A percentile compares a stretch with the other conserved stretches of the same genome.
phyloP scores from a whole-genome alignment of 1,284 basidiomycete genomes.

The Tremellales sp. region DNA sequence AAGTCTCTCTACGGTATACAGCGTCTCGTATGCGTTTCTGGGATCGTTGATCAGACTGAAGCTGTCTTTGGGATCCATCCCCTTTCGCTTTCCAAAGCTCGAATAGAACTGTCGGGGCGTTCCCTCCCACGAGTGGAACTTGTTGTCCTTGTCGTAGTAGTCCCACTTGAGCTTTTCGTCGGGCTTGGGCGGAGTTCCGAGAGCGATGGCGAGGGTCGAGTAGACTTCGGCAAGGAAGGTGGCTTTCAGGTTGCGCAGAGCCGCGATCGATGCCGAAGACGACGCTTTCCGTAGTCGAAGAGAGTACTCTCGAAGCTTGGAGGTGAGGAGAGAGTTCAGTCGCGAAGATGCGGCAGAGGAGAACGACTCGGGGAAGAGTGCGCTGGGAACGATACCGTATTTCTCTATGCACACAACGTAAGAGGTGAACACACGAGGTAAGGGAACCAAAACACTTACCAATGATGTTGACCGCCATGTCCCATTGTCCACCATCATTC shows the following conservation, averaged over 20 bases:
- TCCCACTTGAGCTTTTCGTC: slow-evolving; percentile 78
- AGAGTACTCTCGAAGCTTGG: slow-evolving; percentile 85
- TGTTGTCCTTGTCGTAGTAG: slow-evolving; percentile 76
- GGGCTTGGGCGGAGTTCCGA: slow-evolving; percentile 76
- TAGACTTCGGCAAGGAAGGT: slow-evolving; percentile 80
- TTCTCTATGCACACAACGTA: slow-evolving; percentile 46
- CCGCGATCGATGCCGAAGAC: slow-evolving; percentile 1
- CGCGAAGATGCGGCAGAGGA: slow-evolving; percentile 71
- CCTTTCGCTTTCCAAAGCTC: slow-evolving; percentile 32
- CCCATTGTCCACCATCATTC: slow-evolving; percentile 90
- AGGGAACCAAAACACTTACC: slow-evolving; percentile 41
- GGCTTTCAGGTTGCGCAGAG: slow-evolving; percentile 63
- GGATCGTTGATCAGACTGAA: slow-evolving; percentile 97
- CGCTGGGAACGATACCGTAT: slow-evolving; percentile 80
- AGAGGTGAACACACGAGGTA: too few species aligned
- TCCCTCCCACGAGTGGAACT: slow-evolving; percentile 67
- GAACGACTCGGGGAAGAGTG: slow-evolving; percentile 78
- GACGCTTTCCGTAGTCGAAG: slow-evolving; percentile 62
- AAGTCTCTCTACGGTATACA: slow-evolving; percentile 90
- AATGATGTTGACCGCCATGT: slow-evolving; percentile 87
- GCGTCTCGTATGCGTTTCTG: slow-evolving; percentile 70
- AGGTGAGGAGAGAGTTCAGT: slow-evolving; percentile 75
- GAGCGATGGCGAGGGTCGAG: slow-evolving; percentile 75
- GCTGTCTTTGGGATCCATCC: slow-evolving; percentile 54
- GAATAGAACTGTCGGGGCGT: slow-evolving; percentile 77